Evolutionary conservation across 2,329 filamentous ascomycete species (phyloP), one percentile per base, ranked within the genome.

Genomic region (Cladosporium sphaerospermum): DNA sequence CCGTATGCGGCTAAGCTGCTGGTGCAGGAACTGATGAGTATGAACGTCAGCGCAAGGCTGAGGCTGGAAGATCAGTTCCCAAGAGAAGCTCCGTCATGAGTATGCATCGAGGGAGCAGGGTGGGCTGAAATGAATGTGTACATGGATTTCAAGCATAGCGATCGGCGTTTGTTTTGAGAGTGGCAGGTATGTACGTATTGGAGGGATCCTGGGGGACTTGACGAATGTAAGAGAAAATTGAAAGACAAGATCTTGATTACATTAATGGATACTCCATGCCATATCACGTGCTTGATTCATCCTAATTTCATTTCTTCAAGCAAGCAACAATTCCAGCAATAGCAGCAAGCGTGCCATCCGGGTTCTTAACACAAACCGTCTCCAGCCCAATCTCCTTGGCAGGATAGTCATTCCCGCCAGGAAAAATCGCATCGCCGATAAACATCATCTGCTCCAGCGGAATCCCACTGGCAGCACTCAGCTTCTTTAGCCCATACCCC

Each of bases 1-100:
- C 93, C 93, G 33, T 99, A 99, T 71, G 93, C 93, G 14, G 93
- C 93, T 1, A 97, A 99, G 78, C 74, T 99, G 67, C 75, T 99
- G 53, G 89, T 97, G 45, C 93, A 99, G 75, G 93, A 99, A 74
- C 73, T 99, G 64, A 85, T 95, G 66, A 95, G 89, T 70, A 99
- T 99, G 93, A 99, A 99, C 70, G 89, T 99, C n/a, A 88, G 91
- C 57, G 92, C 95, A 55, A 80, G 88, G 54, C 76, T 99, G 72
- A 88, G 92, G 75, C 73, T 99, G 60, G 89, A 89, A 64, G 93
- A 99, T 67, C 89, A 97, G 73, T 99, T 99, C 70, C 90, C 90
- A 4, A 59, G 66, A 34, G 64, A 51, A 14, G 48, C 41, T 37
- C 48, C n/a, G 16, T 9, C 42, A 14, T 34, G 23, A 28, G 23